These are phyloP conservation scores for Filobasidium floriforme DNA, from an alignment of 768 basidiomycete genomes.

Conservation along the genomic window DNA sequence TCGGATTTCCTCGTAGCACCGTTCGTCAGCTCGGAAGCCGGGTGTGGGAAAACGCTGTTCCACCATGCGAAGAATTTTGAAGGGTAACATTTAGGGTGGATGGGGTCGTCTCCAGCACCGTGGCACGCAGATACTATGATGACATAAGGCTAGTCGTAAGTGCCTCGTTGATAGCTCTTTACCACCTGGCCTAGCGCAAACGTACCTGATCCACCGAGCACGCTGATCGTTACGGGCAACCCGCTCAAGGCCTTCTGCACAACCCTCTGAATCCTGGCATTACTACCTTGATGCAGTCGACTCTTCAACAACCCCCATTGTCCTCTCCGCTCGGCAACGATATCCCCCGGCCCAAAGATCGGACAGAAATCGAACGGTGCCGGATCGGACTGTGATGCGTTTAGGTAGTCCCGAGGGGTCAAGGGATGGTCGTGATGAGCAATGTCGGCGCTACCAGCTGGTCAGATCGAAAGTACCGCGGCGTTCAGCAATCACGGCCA, in stretches of 20 bases:
- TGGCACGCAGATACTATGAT: slow-evolving; percentile 78
- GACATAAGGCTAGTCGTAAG: slow-evolving; percentile 3
- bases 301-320: slow-evolving; percentile 64
- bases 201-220: slow-evolving; percentile 77
- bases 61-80: slow-evolving; percentile 96
- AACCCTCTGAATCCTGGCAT: slow-evolving; percentile 71
- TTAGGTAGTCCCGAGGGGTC: slow-evolving; percentile 72
- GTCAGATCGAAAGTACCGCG: background rate
- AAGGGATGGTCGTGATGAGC: slow-evolving; percentile 23
- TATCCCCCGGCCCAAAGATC: slow-evolving; percentile 71
- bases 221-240: slow-evolving; percentile 77
- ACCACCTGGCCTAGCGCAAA: slow-evolving; percentile 30
- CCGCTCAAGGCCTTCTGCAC: slow-evolving; percentile 76
- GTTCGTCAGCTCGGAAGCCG: slow-evolving; percentile 94
- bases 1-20: slow-evolving; percentile 87
- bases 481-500: background rate
- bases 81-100: slow-evolving; percentile 78
- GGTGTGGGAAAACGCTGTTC: slow-evolving; percentile 95
- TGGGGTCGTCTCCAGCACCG: slow-evolving; percentile 83
- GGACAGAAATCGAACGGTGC: slow-evolving; percentile 88
- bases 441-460: background rate
- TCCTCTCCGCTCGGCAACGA: slow-evolving; percentile 70
- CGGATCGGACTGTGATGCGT: slow-evolving; percentile 51
- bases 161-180: background rate
- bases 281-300: slow-evolving; percentile 68